A percentile compares a stretch with the other conserved stretches of the same genome.
Evolutionary conservation across 2,329 filamentous ascomycete species (phyloP).

Genomic region (Kalaharituber pfeilii): DNA sequence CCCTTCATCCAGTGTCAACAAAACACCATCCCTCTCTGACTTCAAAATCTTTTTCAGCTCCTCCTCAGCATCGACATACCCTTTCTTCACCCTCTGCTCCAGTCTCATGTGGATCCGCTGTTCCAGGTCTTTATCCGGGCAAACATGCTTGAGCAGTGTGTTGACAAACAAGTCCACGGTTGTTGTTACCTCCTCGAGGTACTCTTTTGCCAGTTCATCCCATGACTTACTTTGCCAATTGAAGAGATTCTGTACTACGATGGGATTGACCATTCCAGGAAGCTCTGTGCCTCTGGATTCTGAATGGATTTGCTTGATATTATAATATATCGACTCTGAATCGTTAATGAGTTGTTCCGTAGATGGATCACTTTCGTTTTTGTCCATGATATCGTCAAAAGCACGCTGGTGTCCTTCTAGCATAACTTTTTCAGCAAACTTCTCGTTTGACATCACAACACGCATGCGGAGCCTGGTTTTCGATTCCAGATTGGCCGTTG

Average conservation of each 20-base stretch:
- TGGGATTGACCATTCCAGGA: constrained; percentile 30
- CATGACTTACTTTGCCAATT: constrained; percentile 39
- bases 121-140: constrained; percentile 31
- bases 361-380: neutral
- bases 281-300: constrained; percentile 38
- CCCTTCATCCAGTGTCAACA: constrained; percentile 37
- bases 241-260: constrained; percentile 33
- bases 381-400: constrained; percentile 15
- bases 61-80: constrained; percentile 34
- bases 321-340: constrained; percentile 28
- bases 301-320: constrained; percentile 31
- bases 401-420: constrained; percentile 21
- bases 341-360: constrained; percentile 10
- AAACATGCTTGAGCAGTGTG: constrained; percentile 30
- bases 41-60: constrained; percentile 37
- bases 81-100: constrained; percentile 30
- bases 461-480: constrained; percentile 24
- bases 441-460: constrained; percentile 18
- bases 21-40: constrained; percentile 33
- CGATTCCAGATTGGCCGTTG: constrained; percentile 25
- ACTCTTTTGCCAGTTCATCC: constrained; percentile 32
- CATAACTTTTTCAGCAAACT: constrained; percentile 22
- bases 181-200: constrained; percentile 36
- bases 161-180: constrained; percentile 33
- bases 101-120: constrained; percentile 31